These are phyloP conservation scores for Calendula officinalis DNA, from an alignment of 129 eudicot genomes.

Conservation along the genomic window DNA sequence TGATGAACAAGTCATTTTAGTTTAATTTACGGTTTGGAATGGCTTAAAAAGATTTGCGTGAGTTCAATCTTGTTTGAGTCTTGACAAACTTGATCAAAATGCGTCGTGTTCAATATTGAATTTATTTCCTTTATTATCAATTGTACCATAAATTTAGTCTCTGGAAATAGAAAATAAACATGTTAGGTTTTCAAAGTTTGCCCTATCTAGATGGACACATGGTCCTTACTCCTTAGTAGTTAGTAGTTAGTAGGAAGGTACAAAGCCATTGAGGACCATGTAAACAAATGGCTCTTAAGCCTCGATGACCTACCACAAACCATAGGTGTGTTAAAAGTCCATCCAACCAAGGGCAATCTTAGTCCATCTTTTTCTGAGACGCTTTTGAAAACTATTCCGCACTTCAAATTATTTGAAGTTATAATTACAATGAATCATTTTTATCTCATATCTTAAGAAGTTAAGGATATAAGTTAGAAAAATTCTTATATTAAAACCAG, in stretches of 20 bases:
- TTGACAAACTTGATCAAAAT: background rate
- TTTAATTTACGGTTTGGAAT: too few species aligned
- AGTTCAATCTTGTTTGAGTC: background rate
- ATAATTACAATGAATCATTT: too few species aligned
- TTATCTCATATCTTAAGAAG: too few species aligned
- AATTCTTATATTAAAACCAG: too few species aligned
- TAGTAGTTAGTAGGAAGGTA: slow-evolving; percentile 30
- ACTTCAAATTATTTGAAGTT: slow-evolving; percentile 18
- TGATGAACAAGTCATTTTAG: too few species aligned
- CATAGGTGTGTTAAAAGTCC: slow-evolving; percentile 23
- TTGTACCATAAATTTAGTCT: slow-evolving; percentile 1
- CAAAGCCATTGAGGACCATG: slow-evolving; percentile 34
- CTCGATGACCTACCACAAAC: slow-evolving; percentile 33
- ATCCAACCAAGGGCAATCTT: slow-evolving; percentile 23
- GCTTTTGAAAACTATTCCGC: slow-evolving; percentile 2
- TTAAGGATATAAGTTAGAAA: too few species aligned
- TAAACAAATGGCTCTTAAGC: slow-evolving; percentile 30
- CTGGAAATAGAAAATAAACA: slow-evolving; percentile 18
- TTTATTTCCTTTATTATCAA: background rate
- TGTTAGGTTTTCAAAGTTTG: slow-evolving; percentile 30
- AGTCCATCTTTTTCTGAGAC: slow-evolving; percentile 26
- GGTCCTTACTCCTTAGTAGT: slow-evolving; percentile 15
- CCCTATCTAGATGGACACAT: slow-evolving; percentile 10
- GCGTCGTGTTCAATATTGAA: background rate
- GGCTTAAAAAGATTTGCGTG: too few species aligned